These are phyloP conservation scores for Acarospora socialis DNA, from an alignment of 2,329 filamentous ascomycete genomes.

Conservation along the genomic window DNA sequence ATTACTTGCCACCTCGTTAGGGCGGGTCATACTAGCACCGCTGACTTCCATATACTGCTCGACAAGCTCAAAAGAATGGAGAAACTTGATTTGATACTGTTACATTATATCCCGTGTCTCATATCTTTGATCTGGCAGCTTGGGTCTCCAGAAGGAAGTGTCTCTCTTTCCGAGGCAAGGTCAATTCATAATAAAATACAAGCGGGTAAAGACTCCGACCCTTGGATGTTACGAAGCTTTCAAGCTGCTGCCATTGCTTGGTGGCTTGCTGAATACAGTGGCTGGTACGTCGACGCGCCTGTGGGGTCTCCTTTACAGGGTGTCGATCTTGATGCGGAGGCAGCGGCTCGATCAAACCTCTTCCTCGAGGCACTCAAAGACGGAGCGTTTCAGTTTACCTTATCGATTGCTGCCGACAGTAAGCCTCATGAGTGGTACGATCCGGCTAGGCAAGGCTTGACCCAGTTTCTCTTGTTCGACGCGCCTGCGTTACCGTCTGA, in stretches of 20 bases:
- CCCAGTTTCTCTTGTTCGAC: constrained; percentile 70
- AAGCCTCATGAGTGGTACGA: constrained; percentile 76
- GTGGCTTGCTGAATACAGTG: constrained; percentile 90
- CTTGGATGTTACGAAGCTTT: constrained; percentile 60
- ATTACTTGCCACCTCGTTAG: constrained; percentile 68
- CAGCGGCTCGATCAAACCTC: constrained; percentile 53
- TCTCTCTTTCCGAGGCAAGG: constrained; percentile 53
- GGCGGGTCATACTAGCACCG: constrained; percentile 51
- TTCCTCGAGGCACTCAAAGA: constrained; percentile 71
- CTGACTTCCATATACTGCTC: constrained; percentile 63
- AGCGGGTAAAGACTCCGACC: constrained; percentile 48
- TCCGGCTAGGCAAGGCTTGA: constrained; percentile 66
- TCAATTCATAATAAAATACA: constrained; percentile 56
- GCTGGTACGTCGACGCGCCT: constrained; percentile 67
- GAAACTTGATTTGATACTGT: constrained; percentile 57
- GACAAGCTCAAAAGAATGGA: constrained; percentile 60
- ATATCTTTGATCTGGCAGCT: constrained; percentile 64
- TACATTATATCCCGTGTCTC: constrained; percentile 72
- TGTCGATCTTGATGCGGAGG: constrained; percentile 52
- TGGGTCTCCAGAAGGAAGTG: constrained; percentile 58
- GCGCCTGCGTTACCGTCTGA: constrained; percentile 56
- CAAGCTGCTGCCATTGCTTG: constrained; percentile 66
- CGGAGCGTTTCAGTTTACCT: constrained; percentile 80
- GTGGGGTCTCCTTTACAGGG: constrained; percentile 44
- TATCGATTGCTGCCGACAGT: constrained; percentile 70